phyloP scores from a whole-genome alignment of 768 basidiomycete species.

The Tricholoma terreum region DNA sequence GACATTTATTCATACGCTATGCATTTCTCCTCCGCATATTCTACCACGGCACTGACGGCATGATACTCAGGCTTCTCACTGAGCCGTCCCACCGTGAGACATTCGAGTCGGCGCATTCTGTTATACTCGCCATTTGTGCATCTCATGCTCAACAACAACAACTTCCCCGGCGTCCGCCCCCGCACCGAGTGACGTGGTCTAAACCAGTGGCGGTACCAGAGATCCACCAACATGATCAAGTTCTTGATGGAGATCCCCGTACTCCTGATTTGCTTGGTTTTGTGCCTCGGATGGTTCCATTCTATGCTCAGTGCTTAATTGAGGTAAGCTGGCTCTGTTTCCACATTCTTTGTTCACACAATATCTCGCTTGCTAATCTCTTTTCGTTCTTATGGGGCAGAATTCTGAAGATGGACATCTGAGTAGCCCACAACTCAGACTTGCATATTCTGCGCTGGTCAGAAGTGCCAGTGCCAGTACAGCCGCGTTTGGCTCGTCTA shows the following conservation, averaged over 20 bases:
- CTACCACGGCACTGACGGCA: constrained; percentile 13
- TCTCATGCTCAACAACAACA: constrained; percentile 46
- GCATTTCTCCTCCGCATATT: not conserved
- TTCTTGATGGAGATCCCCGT: constrained; percentile 1
- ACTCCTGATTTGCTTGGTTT: constrained; percentile 32
- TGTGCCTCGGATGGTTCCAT: constrained; percentile 61
- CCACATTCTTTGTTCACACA: not conserved
- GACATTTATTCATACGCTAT: too few species aligned
- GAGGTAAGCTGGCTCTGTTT: constrained; percentile 46
- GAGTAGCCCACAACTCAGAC: constrained; percentile 60
- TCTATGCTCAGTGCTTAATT: constrained; percentile 69
- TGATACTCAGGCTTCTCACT: constrained; percentile 50
- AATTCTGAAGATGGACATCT: constrained; percentile 63
- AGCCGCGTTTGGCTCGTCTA: constrained; percentile 10
- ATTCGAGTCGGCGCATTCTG: constrained; percentile 88
- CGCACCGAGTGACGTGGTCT: constrained; percentile 1
- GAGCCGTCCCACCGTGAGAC: constrained; percentile 63
- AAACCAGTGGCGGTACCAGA: not conserved
- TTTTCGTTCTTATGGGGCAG: constrained; percentile 30
- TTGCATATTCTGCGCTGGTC: constrained; percentile 75
- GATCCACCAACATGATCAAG: constrained; percentile 1
- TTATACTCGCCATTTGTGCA: constrained; percentile 71
- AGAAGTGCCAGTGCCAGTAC: constrained; percentile 51
- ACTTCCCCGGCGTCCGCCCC: constrained; percentile 1
- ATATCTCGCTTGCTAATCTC: constrained; percentile 9